Evolutionary conservation across 805 yeast species (phyloP).

Genomic region (Starmerella cellae): DNA sequence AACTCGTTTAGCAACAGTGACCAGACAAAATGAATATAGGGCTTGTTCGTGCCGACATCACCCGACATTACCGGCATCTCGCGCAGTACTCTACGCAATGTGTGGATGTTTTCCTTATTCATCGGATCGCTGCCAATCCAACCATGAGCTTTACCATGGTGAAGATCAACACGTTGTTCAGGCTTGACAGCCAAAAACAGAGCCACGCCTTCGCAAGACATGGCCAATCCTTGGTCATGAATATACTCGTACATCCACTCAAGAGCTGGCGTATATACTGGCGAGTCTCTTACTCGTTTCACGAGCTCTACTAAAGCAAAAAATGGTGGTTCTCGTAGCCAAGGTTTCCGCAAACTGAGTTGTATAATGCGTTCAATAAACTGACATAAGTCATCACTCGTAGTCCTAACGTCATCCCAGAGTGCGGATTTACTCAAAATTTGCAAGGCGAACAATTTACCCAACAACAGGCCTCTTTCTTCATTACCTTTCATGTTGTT

Average conservation of each 20-base stretch:
- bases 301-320: slow-evolving; percentile 53
- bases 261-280: slow-evolving; percentile 12
- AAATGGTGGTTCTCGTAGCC: slow-evolving; percentile 76
- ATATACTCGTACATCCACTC: slow-evolving; percentile 31
- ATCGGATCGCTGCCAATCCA: slow-evolving; percentile 74
- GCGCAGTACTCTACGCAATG: slow-evolving; percentile 46
- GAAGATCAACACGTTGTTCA: slow-evolving; percentile 11
- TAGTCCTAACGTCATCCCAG: slow-evolving; percentile 13
- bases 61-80: slow-evolving; percentile 28
- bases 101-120: slow-evolving; percentile 49
- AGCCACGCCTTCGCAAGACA: slow-evolving; percentile 71
- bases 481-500: slow-evolving; percentile 60
- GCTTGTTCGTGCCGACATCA: slow-evolving; percentile 22
- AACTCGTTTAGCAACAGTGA: slow-evolving; percentile 35
- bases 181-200: slow-evolving; percentile 44
- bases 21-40: slow-evolving; percentile 25
- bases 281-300: slow-evolving; percentile 2
- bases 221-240: slow-evolving; percentile 41
- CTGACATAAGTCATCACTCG: slow-evolving; percentile 28
- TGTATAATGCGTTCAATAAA: slow-evolving; percentile 40
- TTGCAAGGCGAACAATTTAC: slow-evolving; percentile 74
- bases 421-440: slow-evolving; percentile 47
- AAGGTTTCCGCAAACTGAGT: slow-evolving; percentile 52
- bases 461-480: slow-evolving; percentile 67
- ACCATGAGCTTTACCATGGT: slow-evolving; percentile 15